A percentile compares a stretch with the other conserved stretches of the same genome.
These are phyloP conservation scores for Malassezia slooffiae DNA, from an alignment of 1,284 basidiomycete species.

Conservation along the genomic window DNA sequence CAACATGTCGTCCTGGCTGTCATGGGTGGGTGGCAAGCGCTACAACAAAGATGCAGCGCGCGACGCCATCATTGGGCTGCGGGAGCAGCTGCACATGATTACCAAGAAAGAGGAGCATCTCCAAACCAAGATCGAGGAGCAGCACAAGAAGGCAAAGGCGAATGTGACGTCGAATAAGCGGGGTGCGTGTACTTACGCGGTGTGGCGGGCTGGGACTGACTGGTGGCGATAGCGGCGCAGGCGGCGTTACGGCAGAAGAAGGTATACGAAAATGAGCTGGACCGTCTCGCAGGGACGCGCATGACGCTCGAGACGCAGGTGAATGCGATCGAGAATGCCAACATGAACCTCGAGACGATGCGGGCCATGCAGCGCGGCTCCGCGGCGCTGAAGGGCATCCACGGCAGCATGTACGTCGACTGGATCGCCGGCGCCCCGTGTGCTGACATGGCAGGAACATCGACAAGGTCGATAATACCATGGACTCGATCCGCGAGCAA, in stretches of 20 bases:
- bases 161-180: constrained; percentile 90
- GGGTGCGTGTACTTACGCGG: constrained; percentile 59
- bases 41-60: constrained; percentile 45
- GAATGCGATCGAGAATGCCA: constrained; percentile 92
- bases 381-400: constrained; percentile 80
- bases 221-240: constrained; percentile 24
- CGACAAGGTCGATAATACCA: constrained; percentile 81
- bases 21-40: constrained; percentile 41
- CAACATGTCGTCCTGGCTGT: constrained; percentile 45
- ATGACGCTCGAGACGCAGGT: constrained; percentile 92
- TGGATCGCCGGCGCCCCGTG: not conserved
- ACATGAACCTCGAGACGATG: constrained; percentile 98
- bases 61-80: constrained; percentile 49
- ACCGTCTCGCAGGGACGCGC: constrained; percentile 72
- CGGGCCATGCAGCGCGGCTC: constrained; percentile 92
- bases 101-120: constrained; percentile 99
- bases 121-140: constrained; percentile 93
- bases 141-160: constrained; percentile 76
- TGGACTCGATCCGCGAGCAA: constrained; percentile 82
- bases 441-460: constrained; percentile 56
- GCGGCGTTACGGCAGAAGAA: constrained; percentile 93
- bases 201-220: too few species aligned
- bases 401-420: constrained; percentile 57
- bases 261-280: constrained; percentile 74
- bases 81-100: constrained; percentile 61